Conservation (phyloP, 306 rosid species). For the Leucaena leucocephala region DNA sequence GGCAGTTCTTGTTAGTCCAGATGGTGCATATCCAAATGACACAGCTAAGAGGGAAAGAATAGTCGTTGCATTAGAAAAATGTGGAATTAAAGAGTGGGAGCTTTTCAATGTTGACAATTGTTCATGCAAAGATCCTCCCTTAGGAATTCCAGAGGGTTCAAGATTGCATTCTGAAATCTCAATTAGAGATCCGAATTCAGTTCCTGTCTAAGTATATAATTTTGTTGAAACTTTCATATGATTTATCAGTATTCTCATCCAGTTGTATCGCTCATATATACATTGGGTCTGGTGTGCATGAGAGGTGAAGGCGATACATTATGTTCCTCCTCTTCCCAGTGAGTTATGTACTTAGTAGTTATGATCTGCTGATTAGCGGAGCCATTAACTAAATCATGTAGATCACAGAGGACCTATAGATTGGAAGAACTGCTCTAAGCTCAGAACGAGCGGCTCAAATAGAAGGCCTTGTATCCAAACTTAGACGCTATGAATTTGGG, state of each 20-base stretch:
- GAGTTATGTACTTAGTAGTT: neutral
- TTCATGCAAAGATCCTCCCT: constrained; percentile 52
- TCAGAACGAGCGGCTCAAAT: neutral
- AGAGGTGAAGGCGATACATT: neutral
- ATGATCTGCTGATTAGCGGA: neutral
- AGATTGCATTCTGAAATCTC: constrained; percentile 41
- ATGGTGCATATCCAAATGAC: constrained; percentile 55
- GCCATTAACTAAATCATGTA: neutral
- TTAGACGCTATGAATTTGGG: neutral
- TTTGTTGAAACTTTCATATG: neutral
- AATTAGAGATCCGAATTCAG: constrained; percentile 16
- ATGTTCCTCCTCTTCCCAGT: neutral
- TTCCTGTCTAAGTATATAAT: neutral
- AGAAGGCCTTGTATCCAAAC: too few relatives aligned
- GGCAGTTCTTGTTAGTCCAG: constrained; percentile 66
- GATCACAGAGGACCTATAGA: neutral
- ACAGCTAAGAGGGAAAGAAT: constrained; percentile 32
- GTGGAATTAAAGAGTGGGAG: constrained; percentile 69
- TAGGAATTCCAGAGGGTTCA: constrained; percentile 62
- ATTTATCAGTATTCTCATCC: neutral
- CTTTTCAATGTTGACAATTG: constrained; percentile 52
- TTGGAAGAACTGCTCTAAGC: neutral
- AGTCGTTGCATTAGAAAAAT: constrained; percentile 51
- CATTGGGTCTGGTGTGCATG: too few relatives aligned
- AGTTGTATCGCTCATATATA: neutral